These are phyloP conservation scores for Dalbergia cultrata DNA, from an alignment of 306 rosid genomes.

Conservation along the genomic window DNA sequence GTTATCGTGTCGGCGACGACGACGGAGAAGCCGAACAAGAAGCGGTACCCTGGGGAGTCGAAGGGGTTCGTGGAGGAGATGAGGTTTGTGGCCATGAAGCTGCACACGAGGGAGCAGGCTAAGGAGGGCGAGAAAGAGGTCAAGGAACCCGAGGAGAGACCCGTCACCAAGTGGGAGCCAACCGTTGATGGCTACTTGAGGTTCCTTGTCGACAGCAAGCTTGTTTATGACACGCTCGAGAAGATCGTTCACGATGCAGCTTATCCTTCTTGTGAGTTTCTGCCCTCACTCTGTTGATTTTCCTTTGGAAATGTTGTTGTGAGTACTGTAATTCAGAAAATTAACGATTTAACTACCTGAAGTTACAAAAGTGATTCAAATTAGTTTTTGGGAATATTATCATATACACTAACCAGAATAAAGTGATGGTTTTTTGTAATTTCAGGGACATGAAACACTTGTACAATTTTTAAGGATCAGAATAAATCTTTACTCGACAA, in stretches of 20 bases:
- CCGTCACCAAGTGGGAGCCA: slow-evolving; percentile 85
- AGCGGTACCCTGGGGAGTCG: slow-evolving; percentile 85
- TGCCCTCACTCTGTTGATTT: too few species aligned
- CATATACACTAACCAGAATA: too few species aligned
- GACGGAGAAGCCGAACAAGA: slow-evolving; percentile 71
- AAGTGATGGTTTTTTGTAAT: too few species aligned
- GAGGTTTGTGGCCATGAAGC: slow-evolving; percentile 98
- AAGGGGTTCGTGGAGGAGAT: slow-evolving; percentile 99
- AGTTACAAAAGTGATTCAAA: too few species aligned
- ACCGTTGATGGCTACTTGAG: slow-evolving; percentile 77
- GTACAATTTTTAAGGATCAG: too few species aligned
- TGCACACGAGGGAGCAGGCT: slow-evolving; percentile 93
- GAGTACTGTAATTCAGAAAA: too few species aligned
- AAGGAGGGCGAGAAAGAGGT: slow-evolving; percentile 90
- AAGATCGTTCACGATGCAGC: slow-evolving; percentile 69
- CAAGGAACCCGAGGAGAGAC: slow-evolving; percentile 72
- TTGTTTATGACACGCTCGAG: slow-evolving; percentile 89
- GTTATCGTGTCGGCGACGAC: slow-evolving; percentile 69
- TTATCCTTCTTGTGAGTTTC: slow-evolving; percentile 76
- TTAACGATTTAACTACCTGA: too few species aligned
- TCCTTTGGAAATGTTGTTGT: too few species aligned
- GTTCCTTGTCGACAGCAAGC: slow-evolving; percentile 89
- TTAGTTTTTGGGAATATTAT: too few species aligned
- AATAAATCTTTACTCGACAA: too few species aligned
- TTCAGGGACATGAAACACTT: too few species aligned